Percentiles rank a stretch among this genome's conserved stretches.
Conservation (phyloP, 2,329 filamentous ascomycete genomes). For the Aspergillus sergii region DNA sequence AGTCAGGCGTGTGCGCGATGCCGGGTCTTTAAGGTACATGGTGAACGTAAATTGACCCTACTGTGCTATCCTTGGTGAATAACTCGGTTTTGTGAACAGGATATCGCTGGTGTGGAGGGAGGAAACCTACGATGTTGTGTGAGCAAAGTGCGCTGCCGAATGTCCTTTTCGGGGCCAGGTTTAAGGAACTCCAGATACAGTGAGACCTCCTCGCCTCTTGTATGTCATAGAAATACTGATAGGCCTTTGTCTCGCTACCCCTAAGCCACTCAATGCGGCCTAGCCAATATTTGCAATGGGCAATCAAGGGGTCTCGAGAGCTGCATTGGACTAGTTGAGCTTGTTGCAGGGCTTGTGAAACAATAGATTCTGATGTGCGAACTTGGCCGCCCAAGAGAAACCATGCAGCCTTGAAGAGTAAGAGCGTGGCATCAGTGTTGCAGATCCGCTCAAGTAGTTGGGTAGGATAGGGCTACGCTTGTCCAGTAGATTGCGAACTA, state of each 20-base stretch:
- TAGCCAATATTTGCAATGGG: no score
- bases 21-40: slow-evolving; percentile 16
- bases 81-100: not conserved
- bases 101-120: not conserved
- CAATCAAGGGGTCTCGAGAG: not conserved
- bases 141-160: not conserved
- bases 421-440: not conserved
- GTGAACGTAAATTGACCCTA: slow-evolving; percentile 19
- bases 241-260: no score
- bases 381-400: not conserved
- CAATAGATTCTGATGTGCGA: not conserved
- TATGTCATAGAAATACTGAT: no score
- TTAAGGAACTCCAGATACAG: not conserved
- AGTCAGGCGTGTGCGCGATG: slow-evolving; percentile 20
- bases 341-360: not conserved
- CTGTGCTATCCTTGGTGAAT: not conserved
- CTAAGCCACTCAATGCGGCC: no score
- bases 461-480: not conserved
- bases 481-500: not conserved
- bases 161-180: not conserved
- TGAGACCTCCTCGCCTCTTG: no score
- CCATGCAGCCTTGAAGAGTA: not conserved
- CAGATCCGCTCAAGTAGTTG: not conserved
- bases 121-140: not conserved
- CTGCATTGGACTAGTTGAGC: not conserved